These are phyloP conservation scores for Cadophora malorum DNA, from an alignment of 2,329 filamentous ascomycete genomes.

Conservation along the genomic window DNA sequence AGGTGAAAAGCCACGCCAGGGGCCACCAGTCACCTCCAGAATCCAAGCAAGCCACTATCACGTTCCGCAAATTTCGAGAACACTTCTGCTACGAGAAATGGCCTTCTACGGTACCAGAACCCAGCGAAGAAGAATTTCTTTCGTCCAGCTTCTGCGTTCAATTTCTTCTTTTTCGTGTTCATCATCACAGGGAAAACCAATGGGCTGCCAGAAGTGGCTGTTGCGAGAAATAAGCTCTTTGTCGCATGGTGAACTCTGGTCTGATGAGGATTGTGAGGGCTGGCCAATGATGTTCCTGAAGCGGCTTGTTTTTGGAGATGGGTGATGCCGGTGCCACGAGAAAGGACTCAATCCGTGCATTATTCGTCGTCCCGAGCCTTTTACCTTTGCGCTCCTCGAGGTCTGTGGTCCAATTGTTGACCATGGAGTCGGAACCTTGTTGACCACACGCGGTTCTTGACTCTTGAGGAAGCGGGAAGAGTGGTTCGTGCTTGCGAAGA, in stretches of 20 bases:
- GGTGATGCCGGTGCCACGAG: constrained; percentile 9
- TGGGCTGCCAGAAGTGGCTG: not conserved
- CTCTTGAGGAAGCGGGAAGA: not conserved
- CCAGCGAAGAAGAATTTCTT: not conserved
- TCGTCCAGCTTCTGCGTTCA: not conserved
- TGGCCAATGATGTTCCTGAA: constrained; percentile 18
- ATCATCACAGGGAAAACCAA: not conserved
- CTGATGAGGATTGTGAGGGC: constrained; percentile 7
- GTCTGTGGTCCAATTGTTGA: constrained; percentile 26
- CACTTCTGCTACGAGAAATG: not conserved
- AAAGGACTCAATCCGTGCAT: constrained; percentile 16
- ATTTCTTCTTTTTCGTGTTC: not conserved
- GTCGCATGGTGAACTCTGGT: constrained; percentile 13
- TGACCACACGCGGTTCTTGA: not conserved
- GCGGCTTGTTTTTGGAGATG: not conserved
- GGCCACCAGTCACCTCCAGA: not conserved
- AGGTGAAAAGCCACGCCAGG: not conserved
- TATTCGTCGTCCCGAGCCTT: constrained; percentile 28
- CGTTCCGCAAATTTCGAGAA: constrained; percentile 18
- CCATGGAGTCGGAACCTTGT: constrained; percentile 9
- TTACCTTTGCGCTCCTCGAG: constrained; percentile 1
- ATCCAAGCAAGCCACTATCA: constrained; percentile 23
- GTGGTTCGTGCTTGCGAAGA: constrained; percentile 15
- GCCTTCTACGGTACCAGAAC: not conserved
- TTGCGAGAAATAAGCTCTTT: constrained; percentile 13